Conservation (phyloP, 495 filamentous ascomycete species). For the Trypethelium eluteriae region DNA sequence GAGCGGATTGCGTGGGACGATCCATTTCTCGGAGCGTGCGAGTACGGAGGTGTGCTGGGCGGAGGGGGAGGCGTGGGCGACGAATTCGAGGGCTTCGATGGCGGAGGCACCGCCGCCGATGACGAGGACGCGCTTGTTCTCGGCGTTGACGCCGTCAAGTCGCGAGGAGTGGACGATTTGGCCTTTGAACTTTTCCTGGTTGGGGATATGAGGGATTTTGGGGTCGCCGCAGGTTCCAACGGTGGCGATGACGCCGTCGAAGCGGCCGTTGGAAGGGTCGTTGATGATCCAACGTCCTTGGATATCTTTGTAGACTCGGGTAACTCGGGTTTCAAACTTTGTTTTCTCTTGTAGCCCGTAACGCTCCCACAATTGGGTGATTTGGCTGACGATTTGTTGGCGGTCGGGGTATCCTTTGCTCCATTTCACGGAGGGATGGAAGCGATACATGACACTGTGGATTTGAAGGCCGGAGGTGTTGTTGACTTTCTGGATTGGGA, state of each 20-base stretch:
- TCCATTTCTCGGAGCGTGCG: conserved; percentile 78
- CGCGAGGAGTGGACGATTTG: conserved; percentile 65
- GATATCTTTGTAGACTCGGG: conserved; percentile 59
- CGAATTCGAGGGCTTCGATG: conserved; percentile 78
- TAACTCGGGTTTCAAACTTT: conserved; percentile 60
- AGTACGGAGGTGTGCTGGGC: conserved; percentile 65
- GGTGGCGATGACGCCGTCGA: conserved; percentile 69
- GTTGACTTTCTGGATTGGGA: conserved; percentile 57
- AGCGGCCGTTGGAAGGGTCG: conserved; percentile 54
- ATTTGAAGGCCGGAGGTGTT: conserved; percentile 76
- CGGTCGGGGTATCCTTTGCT: conserved; percentile 66
- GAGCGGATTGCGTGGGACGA: conserved; percentile 71
- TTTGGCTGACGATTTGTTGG: conserved; percentile 62
- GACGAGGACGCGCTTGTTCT: conserved; percentile 64
- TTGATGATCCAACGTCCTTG: conserved; percentile 76
- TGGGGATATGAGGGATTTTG: conserved; percentile 59
- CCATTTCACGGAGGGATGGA: conserved; percentile 73
- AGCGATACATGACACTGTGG: conserved; percentile 81
- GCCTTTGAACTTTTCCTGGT: conserved; percentile 60
- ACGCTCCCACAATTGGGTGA: conserved; percentile 63
- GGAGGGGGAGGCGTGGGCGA: conserved; percentile 55
- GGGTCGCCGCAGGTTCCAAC: conserved; percentile 74
- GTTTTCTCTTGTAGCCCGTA: conserved; percentile 67
- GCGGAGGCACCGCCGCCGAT: conserved; percentile 76
- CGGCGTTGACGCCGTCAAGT: conserved; percentile 60